Base-by-base conservation (phyloP, 345 rosid species). In the Eucalyptus pumila region DNA sequence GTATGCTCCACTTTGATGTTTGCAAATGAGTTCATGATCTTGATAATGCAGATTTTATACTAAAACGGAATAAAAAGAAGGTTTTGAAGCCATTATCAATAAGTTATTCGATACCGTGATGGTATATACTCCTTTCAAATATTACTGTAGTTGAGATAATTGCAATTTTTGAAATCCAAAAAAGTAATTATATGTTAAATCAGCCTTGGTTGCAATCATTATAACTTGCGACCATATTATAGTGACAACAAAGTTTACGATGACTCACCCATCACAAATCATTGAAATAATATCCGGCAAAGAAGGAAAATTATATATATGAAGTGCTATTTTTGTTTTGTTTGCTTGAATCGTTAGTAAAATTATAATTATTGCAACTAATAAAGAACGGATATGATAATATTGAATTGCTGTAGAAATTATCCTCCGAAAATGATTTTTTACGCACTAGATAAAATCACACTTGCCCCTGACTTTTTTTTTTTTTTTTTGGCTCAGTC, bases 371-470 rank as follows among this genome's bases (percentile, higher is more conserved):
- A 19, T 37, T 21, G 7, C 7, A 11, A 37, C 2, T 34, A 4
- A 72, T 72, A 37, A 34, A 37, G 3, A 37, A 21, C 0, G 2
- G 3, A 76, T 6, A 2, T 19, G 15, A 19, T 3, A 10, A 76
- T 12, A 76, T 37, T 37, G 27, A 40, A 37, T 37, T 6, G 27
- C 27, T 0, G 3, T 3, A 3, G 30, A 56, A 23, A 56, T 56
- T 56, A 24, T 56, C 26, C 3, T 72, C 14, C 21, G 34, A 3
- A 65, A 65, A 14, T n/a, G 76, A 65, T 8, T 15, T 65, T n/a
- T 14, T 0, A 34, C 26, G 3, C 14, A 3, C 7, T 2, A 34
- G 26, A 34, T 17, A 19, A 65, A 69, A 34, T 17, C 80, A 69
- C 80, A 16, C 80, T 32, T 9, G 12, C 23, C 12, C 24, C 12